phyloP scores from a whole-genome alignment of 805 yeast species.

The Candida ulmi region DNA sequence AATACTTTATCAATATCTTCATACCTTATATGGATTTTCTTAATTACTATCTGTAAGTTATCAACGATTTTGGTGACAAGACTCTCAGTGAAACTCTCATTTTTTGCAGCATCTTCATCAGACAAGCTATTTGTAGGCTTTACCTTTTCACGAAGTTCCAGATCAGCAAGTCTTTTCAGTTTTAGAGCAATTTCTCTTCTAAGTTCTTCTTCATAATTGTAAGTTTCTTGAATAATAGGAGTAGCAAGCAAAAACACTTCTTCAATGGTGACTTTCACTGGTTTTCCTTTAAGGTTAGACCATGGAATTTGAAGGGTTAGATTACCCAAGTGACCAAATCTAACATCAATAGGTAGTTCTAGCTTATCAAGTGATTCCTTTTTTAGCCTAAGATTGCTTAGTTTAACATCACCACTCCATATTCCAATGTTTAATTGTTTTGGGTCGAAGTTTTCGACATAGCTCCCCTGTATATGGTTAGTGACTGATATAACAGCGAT shows the following conservation, averaged over 20 bases:
- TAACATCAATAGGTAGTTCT: conserved; percentile 80
- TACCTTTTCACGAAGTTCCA: conserved; percentile 49
- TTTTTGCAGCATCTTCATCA: conserved; percentile 39
- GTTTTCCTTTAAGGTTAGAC: conserved; percentile 89
- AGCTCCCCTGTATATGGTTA: conserved; percentile 39
- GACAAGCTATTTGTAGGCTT: conserved; percentile 29
- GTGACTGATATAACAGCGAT: too few relatives aligned
- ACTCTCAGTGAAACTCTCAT: conserved; percentile 82
- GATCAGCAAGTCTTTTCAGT: conserved; percentile 58
- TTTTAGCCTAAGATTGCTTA: conserved; percentile 70
- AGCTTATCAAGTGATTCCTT: conserved; percentile 86
- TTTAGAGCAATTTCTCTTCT: conserved; percentile 62
- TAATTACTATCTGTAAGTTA: conserved; percentile 85
- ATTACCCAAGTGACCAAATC: conserved; percentile 86
- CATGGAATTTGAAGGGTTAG: conserved; percentile 91
- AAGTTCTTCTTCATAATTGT: conserved; percentile 47
- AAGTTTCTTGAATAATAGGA: conserved; percentile 58
- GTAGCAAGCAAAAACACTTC: conserved; percentile 80
- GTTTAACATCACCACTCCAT: conserved; percentile 95
- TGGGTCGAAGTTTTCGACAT: conserved; percentile 94
- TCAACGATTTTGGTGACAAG: conserved; percentile 87
- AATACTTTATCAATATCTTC: conserved; percentile 71
- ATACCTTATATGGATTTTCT: conserved; percentile 85
- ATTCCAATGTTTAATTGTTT: conserved; percentile 92
- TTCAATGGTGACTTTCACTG: conserved; percentile 82